Base-by-base conservation (phyloP, 2,329 filamentous ascomycete species). In the Ophiostoma sp. region DNA sequence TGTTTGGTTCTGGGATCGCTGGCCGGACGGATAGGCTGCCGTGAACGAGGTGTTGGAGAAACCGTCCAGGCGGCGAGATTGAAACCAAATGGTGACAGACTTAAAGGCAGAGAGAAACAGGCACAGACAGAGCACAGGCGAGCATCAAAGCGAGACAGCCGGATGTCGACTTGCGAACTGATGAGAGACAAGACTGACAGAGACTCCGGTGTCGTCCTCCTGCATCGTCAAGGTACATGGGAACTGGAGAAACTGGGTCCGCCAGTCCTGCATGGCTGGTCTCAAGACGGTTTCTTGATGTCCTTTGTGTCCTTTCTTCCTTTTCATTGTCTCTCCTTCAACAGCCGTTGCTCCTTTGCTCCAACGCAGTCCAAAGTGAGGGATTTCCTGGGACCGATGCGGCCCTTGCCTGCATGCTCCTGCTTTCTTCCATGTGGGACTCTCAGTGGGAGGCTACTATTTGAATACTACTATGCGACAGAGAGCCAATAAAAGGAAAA, bases 331-430 rank as follows among this genome's bases (percentile, higher is more conserved):
- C n/a, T 42, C 19, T 42, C 59, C 12, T 33, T 25, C 8, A 15
- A 42, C n/a, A 45, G 61, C 36, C 36, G 61, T 12, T 12, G 57
- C 31, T 61, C 57, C 57, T 48, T 48, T 48, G 12, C 39, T 45
- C 9, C 36, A 39, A 39, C 36, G 36, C n/a, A n/a, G n/a, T n/a
- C n/a, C 12, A 66, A 15, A 66, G 61, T 66, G 61, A 66, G 61
- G 59, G 61, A 66, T 66, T 66, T 66, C 61, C 61, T 42, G 61
- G 61, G n/a, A 63, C 59, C 33, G 59, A 64, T 64, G 33, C 61
- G n/a, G 36, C 61, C 36, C 36, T 45, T 45, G 61, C 19, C 36
- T 64, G 61, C 59, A 64, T 42, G 61, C 36, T 33, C 55, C 55
- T 59, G 55, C 55, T 59, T 9, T 55, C 25, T 59, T 33, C 55